Conservation (phyloP, 441 rosid genomes). For the Jatropha multifida region DNA sequence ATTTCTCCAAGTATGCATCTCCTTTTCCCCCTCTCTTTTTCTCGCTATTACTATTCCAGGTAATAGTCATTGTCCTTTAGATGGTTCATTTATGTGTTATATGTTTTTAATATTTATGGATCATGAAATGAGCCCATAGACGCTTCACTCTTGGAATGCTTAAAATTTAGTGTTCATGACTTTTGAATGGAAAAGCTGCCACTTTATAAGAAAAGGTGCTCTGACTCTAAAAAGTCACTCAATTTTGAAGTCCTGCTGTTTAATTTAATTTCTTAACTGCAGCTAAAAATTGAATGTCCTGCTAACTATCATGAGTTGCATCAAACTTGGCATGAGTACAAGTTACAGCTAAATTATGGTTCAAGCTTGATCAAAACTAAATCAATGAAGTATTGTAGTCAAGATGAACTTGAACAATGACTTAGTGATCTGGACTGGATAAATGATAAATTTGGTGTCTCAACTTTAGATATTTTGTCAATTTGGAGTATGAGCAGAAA, state of each 20-base stretch:
- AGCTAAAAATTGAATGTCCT: background rate
- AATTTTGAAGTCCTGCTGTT: background rate
- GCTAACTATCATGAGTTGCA: background rate
- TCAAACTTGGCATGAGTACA: background rate
- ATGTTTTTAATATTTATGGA: background rate
- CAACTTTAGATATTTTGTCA: too few species aligned
- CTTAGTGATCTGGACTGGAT: background rate
- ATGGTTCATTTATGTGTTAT: background rate
- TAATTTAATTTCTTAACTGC: background rate
- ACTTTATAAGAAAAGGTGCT: background rate
- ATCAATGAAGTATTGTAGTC: background rate
- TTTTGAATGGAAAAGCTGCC: background rate
- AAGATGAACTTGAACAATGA: background rate
- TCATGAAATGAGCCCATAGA: background rate
- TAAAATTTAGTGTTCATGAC: background rate
- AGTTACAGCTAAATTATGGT: background rate
- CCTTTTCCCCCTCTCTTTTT: background rate
- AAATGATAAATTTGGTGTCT: too few species aligned
- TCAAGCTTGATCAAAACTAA: background rate
- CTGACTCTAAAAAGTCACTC: background rate
- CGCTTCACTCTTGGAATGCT: background rate
- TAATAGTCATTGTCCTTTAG: background rate
- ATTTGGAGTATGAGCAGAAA: too few species aligned
- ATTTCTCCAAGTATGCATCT: conserved; percentile 74
- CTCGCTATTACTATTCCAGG: background rate